Conservation (phyloP, 352 stramenopile species). For the Phytopythium sindhum region DNA sequence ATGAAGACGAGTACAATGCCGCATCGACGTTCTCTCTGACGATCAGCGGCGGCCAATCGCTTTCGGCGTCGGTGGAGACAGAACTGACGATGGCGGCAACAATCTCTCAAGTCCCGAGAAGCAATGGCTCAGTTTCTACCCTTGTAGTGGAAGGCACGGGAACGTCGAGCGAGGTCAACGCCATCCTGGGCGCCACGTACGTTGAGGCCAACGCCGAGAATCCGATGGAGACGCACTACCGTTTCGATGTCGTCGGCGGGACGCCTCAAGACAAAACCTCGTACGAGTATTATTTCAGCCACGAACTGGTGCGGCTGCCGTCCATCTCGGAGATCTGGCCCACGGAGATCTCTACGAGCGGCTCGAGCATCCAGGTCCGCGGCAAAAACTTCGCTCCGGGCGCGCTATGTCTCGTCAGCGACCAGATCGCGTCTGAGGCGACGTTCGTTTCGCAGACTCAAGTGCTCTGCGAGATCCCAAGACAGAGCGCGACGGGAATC, state of each 20-base stretch:
- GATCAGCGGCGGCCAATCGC: conserved; percentile 11
- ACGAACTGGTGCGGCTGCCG: conserved; percentile 8
- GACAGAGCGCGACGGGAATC: conserved; percentile 5
- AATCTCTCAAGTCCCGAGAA: conserved; percentile 2
- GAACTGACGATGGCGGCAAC: conserved; percentile 6
- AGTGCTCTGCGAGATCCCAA: conserved; percentile 10
- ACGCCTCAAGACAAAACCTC: neutral
- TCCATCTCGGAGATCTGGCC: conserved; percentile 13
- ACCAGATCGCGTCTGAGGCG: conserved; percentile 2
- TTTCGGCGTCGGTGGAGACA: conserved; percentile 8
- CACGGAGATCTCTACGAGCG: conserved; percentile 11
- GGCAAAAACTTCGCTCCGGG: conserved; percentile 14
- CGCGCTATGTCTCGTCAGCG: conserved; percentile 12
- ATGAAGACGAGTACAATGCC: conserved; percentile 32
- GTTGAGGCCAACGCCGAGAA: conserved; percentile 13
- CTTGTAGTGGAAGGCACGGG: conserved; percentile 11
- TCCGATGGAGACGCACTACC: conserved; percentile 8
- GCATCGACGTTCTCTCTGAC: conserved; percentile 17
- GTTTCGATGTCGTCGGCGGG: conserved; percentile 6
- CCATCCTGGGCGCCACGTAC: conserved; percentile 3
- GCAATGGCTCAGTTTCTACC: neutral
- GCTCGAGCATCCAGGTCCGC: conserved; percentile 11
- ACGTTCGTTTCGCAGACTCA: conserved; percentile 5
- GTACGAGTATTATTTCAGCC: conserved; percentile 9
- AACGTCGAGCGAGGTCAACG: conserved; percentile 8